Evolutionary conservation across 1,284 basidiomycete species (phyloP).

Genomic region (Cystobasidium pallidum): DNA sequence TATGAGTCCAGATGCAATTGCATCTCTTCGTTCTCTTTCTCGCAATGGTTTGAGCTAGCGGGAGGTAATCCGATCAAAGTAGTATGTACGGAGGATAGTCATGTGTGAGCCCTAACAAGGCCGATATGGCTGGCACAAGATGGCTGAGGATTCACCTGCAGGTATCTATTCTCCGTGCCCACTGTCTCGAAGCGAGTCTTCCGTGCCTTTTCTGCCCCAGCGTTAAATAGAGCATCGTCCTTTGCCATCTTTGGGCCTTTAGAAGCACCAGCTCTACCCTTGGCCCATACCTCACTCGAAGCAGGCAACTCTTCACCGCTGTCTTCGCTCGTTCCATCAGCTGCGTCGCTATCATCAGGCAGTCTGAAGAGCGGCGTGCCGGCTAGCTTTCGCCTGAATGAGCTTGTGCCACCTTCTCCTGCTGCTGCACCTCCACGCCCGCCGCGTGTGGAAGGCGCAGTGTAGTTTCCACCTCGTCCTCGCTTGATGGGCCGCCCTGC

Average conservation of each 20-base stretch:
- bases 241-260: constrained; percentile 11
- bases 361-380: constrained; percentile 26
- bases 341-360: constrained; percentile 16
- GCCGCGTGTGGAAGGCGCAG: not conserved
- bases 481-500: constrained; percentile 8
- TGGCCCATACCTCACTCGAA: not conserved
- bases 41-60: constrained; percentile 63
- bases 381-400: constrained; percentile 31
- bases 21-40: constrained; percentile 71
- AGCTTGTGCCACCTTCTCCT: constrained; percentile 6
- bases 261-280: not conserved
- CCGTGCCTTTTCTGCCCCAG: constrained; percentile 36
- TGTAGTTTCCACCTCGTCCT: not conserved
- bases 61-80: not conserved
- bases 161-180: constrained; percentile 36
- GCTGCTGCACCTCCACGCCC: constrained; percentile 17
- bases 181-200: constrained; percentile 38
- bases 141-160: constrained; percentile 19
- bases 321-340: constrained; percentile 19
- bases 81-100: not conserved
- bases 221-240: constrained; percentile 25
- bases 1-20: constrained; percentile 83
- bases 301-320: constrained; percentile 26
- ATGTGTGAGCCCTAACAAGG: not conserved
- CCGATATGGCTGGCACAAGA: not conserved